Evolutionary conservation across 2,329 filamentous ascomycete genomes (phyloP), one percentile per base, ranked within the genome.

Genomic region (Pseudocercospora vitis): DNA sequence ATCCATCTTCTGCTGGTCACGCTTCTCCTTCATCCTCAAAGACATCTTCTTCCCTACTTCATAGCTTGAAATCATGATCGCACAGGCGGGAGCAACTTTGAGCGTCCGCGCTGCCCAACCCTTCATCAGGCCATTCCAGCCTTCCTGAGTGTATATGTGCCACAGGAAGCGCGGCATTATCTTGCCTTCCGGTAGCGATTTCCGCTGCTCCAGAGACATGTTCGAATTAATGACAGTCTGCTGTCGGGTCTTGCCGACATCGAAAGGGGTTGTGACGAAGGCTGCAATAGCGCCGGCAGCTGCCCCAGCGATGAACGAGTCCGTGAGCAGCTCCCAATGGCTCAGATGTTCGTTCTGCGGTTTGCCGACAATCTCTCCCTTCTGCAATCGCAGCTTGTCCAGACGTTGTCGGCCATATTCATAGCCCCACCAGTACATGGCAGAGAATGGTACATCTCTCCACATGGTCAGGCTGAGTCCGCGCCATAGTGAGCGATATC

Each of bases 31-130:
- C 46, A 89, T 83, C 8, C 82, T 80, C 50, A 84, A 80, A 28
- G 95, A 95, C 69, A 88, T 85, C 71, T 88, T 86, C 79, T 99
- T 99, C 47, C 94, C 91, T 31, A 97, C 82, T 72, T 99, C 94
- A 71, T 97, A 99, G 69, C 87, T 96, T 69, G 89, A 95, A 69
- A 99, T 97, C 94, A 99, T 99, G 69, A 99, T 97, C 23, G 94
- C 94, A 73, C 94, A 99, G 0, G 92, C 90, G 1, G 94, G 94
- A 1, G 94, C 92, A 4, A 99, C 91, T 71, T 97, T 97, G 56
- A 97, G 77, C 62, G 90, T 95, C 32, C 94, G 81, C 0, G 94
- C 91, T 19, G 90, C 86, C 89, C 91, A 96, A 37, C 94, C 94
- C 64, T 80, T 88, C 82, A 95, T 97, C 4, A 99, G 75, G 0